phyloP scores from a whole-genome alignment of 371 early-diverging fungal genomes.

The Mortierella sp. region DNA sequence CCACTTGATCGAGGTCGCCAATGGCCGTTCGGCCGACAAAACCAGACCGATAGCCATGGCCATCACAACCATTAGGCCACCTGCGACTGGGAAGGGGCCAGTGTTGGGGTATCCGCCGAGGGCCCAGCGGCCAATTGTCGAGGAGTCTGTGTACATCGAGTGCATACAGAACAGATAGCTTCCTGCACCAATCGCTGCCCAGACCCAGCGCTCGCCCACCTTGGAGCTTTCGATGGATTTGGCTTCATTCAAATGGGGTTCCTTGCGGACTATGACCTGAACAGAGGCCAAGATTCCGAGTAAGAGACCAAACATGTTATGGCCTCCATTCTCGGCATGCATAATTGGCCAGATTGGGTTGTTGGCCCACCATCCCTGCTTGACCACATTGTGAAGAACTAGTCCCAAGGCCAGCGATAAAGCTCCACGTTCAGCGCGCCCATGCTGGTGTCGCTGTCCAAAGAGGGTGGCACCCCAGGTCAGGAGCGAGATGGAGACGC shows the following conservation, averaged over 20 bases:
- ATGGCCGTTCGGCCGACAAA: constrained; percentile 64
- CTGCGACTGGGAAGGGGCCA: constrained; percentile 83
- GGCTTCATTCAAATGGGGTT: constrained; percentile 15
- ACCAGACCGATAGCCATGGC: constrained; percentile 67
- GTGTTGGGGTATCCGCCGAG: constrained; percentile 80
- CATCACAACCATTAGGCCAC: constrained; percentile 73
- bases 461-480: constrained; percentile 70
- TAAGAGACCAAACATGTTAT: constrained; percentile 69
- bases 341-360: constrained; percentile 88
- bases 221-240: constrained; percentile 12
- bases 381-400: constrained; percentile 72
- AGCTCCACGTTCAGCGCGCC: constrained; percentile 69
- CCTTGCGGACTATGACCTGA: constrained; percentile 63
- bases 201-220: constrained; percentile 56
- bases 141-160: constrained; percentile 78
- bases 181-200: constrained; percentile 72
- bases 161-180: constrained; percentile 76
- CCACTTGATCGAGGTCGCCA: constrained; percentile 66
- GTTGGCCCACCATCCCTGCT: constrained; percentile 80
- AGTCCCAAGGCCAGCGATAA: constrained; percentile 75
- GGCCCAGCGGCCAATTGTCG: constrained; percentile 79
- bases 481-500: constrained; percentile 66
- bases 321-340: constrained; percentile 75
- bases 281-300: constrained; percentile 68
- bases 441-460: constrained; percentile 60